phyloP scores from a whole-genome alignment of 305 asterid genomes.

The Fraxinus xanthoxyloides region DNA sequence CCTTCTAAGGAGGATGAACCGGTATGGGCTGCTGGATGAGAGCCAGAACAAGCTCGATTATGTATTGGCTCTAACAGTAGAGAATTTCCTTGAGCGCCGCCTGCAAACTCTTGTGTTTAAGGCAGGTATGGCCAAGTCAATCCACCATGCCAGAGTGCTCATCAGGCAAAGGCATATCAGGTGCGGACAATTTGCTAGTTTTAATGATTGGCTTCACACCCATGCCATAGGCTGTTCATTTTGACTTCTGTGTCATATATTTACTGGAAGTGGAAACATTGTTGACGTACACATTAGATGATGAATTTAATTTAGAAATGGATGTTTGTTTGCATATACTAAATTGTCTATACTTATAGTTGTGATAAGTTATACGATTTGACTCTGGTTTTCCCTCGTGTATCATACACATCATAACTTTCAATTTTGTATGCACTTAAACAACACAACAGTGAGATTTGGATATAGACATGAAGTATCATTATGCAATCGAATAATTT shows the following conservation, averaged over 20 bases:
- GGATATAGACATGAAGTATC: background rate
- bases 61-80: constrained; percentile 29
- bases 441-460: background rate
- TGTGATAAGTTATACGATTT: background rate
- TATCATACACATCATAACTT: background rate
- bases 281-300: background rate
- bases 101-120: constrained; percentile 29
- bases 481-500: background rate
- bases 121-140: constrained; percentile 34
- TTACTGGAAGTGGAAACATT: too few species aligned
- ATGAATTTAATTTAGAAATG: background rate
- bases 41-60: constrained; percentile 32
- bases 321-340: background rate
- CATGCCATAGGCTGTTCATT: background rate
- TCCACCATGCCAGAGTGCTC: constrained; percentile 31
- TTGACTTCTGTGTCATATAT: background rate
- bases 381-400: background rate
- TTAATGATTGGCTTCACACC: background rate
- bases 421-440: background rate
- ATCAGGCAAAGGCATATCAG: constrained; percentile 36
- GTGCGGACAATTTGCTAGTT: background rate
- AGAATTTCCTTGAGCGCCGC: constrained; percentile 32
- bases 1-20: constrained; percentile 28
- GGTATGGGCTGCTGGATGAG: constrained; percentile 29
- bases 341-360: background rate